phyloP scores from a whole-genome alignment of 208 protist species.

The Wallacemonas rigidus region DNA sequence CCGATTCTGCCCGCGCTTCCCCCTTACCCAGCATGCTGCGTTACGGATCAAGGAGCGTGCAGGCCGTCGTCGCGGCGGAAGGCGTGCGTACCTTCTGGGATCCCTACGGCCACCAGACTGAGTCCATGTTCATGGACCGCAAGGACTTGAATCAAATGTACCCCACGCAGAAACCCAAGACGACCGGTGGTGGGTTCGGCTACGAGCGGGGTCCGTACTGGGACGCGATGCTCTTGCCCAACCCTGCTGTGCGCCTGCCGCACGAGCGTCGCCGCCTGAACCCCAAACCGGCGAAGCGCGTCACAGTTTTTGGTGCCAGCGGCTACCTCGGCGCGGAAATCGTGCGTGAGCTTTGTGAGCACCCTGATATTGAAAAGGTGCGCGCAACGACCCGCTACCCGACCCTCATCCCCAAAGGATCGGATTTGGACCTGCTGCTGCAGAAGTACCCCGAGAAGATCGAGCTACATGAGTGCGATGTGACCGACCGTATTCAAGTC shows the following conservation, averaged over 20 bases:
- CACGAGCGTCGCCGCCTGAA: constrained; percentile 88
- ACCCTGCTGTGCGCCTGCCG: constrained; percentile 86
- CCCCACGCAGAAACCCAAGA: constrained; percentile 86
- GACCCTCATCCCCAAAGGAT: constrained; percentile 85
- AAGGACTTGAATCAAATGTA: constrained; percentile 93
- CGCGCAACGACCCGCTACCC: constrained; percentile 89
- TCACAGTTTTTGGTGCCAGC: constrained; percentile 89
- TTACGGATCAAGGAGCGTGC: constrained; percentile 23
- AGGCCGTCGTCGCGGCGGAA: constrained; percentile 24
- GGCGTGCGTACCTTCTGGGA: constrained; percentile 79
- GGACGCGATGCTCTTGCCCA: constrained; percentile 87
- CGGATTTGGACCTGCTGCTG: constrained; percentile 85
- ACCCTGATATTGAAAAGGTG: constrained; percentile 89
- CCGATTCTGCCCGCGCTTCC: too few species aligned
- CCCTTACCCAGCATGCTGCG: constrained; percentile 44
- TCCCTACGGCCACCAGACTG: constrained; percentile 83
- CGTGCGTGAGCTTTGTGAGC: constrained; percentile 89
- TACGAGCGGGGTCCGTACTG: constrained; percentile 91
- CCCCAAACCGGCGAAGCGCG: constrained; percentile 85
- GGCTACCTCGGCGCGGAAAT: constrained; percentile 90
- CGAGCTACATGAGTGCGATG: constrained; percentile 92
- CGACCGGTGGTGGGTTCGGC: constrained; percentile 87
- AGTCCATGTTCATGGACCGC: constrained; percentile 90
- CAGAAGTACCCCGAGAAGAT: constrained; percentile 88
- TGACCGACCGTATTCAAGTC: constrained; percentile 91